A percentile compares a stretch with the other conserved stretches of the same genome.
These are phyloP conservation scores for Coprinopsis strossmayeri DNA, from an alignment of 768 basidiomycete species.

Conservation along the genomic window DNA sequence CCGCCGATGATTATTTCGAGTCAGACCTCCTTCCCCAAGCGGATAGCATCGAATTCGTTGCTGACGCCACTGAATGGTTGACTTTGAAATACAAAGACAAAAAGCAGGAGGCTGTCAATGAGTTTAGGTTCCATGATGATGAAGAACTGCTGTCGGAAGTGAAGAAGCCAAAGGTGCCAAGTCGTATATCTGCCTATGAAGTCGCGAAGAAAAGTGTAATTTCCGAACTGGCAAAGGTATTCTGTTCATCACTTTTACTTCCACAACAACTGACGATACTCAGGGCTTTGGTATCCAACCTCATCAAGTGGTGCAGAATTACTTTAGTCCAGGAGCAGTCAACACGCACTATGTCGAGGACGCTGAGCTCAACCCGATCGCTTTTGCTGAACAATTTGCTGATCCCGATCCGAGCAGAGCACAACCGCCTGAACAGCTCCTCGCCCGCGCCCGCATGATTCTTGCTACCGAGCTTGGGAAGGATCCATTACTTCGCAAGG, in stretches of 20 bases:
- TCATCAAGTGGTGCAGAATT: constrained; percentile 82
- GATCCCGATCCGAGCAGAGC: constrained; percentile 59
- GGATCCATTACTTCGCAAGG: constrained; percentile 80
- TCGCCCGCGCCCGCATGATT: constrained; percentile 74
- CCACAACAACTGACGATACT: constrained; percentile 7
- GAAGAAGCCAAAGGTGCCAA: constrained; percentile 76
- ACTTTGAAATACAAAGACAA: constrained; percentile 75
- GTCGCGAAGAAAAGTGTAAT: constrained; percentile 74
- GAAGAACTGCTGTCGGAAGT: constrained; percentile 39
- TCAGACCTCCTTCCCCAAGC: constrained; percentile 58
- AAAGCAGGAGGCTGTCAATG: constrained; percentile 47
- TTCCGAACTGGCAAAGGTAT: constrained; percentile 73
- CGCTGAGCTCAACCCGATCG: constrained; percentile 69
- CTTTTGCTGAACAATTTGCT: constrained; percentile 82
- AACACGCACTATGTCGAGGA: constrained; percentile 64
- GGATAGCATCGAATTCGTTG: constrained; percentile 82
- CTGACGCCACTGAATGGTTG: constrained; percentile 90
- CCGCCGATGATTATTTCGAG: constrained; percentile 72
- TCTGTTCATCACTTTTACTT: not conserved
- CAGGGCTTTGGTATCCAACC: constrained; percentile 84
- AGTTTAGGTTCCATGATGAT: constrained; percentile 68
- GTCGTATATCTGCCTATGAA: constrained; percentile 79
- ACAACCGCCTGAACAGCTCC: constrained; percentile 57
- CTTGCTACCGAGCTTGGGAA: constrained; percentile 87
- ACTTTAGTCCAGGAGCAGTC: constrained; percentile 49